Base-by-base conservation (phyloP, 2,329 filamentous ascomycete genomes). In the Endocalyx cinctus region DNA sequence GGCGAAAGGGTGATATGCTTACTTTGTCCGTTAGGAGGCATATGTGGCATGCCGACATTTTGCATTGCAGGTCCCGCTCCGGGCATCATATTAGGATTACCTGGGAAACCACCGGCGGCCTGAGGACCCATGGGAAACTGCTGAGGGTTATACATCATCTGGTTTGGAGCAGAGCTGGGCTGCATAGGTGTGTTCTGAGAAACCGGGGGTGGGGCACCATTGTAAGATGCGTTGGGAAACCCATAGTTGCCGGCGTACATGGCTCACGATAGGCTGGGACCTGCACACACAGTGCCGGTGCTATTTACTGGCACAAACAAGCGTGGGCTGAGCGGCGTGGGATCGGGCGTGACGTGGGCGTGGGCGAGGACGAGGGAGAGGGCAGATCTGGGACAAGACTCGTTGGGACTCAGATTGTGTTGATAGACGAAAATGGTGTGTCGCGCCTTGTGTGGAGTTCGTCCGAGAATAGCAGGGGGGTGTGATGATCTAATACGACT, bases 21-120 rank as follows among this genome's bases (percentile, higher is more conserved):
- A 78, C 74, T 76, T 55, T 77, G 74, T 33, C 74, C 72, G 64
- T 77, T 78, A 43, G 69, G 59, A 45, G 64, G 63, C 71, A 78
- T 77, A 54, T 73, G 72, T 43, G 67, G 68, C 72, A 78, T 75
- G 52, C 62, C 69, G 47, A 72, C 58, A 54, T 70, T 77, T 60
- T 74, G 76, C 76, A 81, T 79, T 58, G 64, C 67, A 60, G 69
- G 66, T 25, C 67, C 70, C 43, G 59, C 58, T 44, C 62, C 66
- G 31, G 64, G 60, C 66, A 75, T 75, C 70, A 78, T 74, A 58
- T 71, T 74, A 33, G 67, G 67, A 44, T 63, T 68, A 29, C 66
- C 66, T 31, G 64, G 64, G 47, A 74, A 77, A 42, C 60, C 63
- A 39, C 44, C 43, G 33, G 44, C 47, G 25, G 53, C 43, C 52